A percentile compares a stretch with the other conserved stretches of the same genome.
phyloP scores from a whole-genome alignment of 2,329 filamentous ascomycete species.

The Gnomoniopsis smithogilvyi region DNA sequence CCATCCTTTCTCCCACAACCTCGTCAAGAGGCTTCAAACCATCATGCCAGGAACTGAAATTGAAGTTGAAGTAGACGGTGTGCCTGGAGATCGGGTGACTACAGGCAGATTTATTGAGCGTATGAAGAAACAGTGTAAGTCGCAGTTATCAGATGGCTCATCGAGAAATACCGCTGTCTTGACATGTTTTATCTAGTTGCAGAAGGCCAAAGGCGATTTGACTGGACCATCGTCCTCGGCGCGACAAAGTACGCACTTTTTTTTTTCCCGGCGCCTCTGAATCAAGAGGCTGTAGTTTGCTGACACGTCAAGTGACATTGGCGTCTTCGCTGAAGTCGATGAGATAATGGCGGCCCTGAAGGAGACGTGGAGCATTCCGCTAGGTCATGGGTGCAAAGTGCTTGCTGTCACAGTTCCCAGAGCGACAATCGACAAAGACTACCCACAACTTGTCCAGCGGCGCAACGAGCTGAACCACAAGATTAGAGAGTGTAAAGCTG shows the following conservation, averaged over 20 bases:
- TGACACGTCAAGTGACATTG: constrained; percentile 44
- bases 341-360: constrained; percentile 48
- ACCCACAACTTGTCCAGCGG: background rate
- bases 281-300: background rate
- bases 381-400: constrained; percentile 50
- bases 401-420: constrained; percentile 64
- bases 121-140: constrained; percentile 25
- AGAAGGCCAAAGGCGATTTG: constrained; percentile 31
- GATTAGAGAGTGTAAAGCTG: constrained; percentile 47
- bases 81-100: constrained; percentile 24
- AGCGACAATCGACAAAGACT: constrained; percentile 26
- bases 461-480: constrained; percentile 43
- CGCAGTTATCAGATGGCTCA: background rate
- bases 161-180: background rate
- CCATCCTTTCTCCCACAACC: constrained; percentile 9
- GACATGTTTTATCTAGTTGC: background rate
- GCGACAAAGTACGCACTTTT: constrained; percentile 50
- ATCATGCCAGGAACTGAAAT: constrained; percentile 8
- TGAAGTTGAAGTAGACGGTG: constrained; percentile 22
- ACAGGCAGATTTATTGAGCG: constrained; percentile 23
- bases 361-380: constrained; percentile 46
- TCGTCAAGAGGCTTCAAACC: constrained; percentile 7
- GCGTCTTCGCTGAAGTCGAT: constrained; percentile 31
- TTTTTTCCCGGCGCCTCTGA: background rate
- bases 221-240: constrained; percentile 63